A percentile compares a stretch with the other conserved stretches of the same genome.
These are phyloP conservation scores for Saccharomycopsis phalli DNA, from an alignment of 1,139 yeast genomes.

Conservation along the genomic window DNA sequence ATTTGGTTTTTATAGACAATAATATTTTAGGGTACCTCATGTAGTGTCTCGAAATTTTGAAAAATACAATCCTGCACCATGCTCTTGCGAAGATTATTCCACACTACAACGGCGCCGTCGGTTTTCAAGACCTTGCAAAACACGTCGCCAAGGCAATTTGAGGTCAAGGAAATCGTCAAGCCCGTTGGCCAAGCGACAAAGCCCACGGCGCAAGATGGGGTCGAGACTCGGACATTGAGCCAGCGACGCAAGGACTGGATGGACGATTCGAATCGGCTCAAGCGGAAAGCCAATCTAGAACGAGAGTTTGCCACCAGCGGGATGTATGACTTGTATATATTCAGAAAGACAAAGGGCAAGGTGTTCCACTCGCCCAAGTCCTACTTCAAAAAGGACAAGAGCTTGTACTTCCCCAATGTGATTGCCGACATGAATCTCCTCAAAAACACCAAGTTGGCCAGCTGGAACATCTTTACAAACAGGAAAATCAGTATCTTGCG, in stretches of 20 bases:
- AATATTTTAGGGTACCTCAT: too few species aligned
- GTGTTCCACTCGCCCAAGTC: constrained; percentile 74
- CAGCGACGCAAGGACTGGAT: constrained; percentile 37
- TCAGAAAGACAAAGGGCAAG: constrained; percentile 74
- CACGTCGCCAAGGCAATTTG: constrained; percentile 16
- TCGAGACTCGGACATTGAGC: constrained; percentile 29
- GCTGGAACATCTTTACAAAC: constrained; percentile 33
- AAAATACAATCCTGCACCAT: background rate
- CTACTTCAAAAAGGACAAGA: constrained; percentile 63
- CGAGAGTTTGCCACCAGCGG: constrained; percentile 82
- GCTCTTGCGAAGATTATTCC: constrained; percentile 7
- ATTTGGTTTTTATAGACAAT: too few species aligned
- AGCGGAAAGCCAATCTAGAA: constrained; percentile 53
- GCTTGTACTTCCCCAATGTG: constrained; percentile 82
- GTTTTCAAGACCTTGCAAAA: constrained; percentile 16
- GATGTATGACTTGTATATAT: constrained; percentile 73
- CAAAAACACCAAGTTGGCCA: constrained; percentile 30
- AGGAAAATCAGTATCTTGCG: constrained; percentile 55
- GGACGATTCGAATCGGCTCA: constrained; percentile 41
- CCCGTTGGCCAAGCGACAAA: constrained; percentile 38
- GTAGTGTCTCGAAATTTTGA: too few species aligned
- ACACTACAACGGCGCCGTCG: background rate
- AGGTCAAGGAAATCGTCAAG: constrained; percentile 26
- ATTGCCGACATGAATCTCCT: constrained; percentile 44
- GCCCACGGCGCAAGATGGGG: constrained; percentile 32